Percentiles rank a stretch among this genome's conserved stretches.
Conservation (phyloP, 108 stramenopile species). For the Parietichytrium sp. region DNA sequence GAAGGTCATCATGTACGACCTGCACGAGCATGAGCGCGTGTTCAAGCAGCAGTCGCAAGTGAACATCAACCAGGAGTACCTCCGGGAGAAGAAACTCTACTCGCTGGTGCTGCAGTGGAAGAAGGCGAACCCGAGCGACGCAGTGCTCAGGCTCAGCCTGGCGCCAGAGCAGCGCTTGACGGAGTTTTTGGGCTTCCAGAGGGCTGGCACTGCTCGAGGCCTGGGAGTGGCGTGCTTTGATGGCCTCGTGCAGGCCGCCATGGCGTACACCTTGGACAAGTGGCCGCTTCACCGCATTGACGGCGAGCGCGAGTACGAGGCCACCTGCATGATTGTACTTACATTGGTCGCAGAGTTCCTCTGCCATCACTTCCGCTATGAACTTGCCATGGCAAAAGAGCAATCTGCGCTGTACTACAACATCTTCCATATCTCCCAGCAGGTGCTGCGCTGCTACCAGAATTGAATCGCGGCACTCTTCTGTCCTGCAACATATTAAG, state of each 20-base stretch:
- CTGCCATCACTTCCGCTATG: not conserved
- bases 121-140: not conserved
- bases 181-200: too few species aligned
- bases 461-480: too few species aligned
- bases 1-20: not conserved
- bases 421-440: slow-evolving; percentile 23
- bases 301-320: not conserved
- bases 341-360: slow-evolving; percentile 5
- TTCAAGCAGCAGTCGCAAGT: too few species aligned
- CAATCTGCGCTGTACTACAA: not conserved
- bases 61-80: slow-evolving; percentile 35
- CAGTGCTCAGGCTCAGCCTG: too few species aligned
- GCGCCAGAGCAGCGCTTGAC: too few species aligned
- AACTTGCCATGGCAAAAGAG: not conserved
- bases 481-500: too few species aligned
- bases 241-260: not conserved
- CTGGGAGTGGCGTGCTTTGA: not conserved
- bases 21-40: not conserved
- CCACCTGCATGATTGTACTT: slow-evolving; percentile 10
- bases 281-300: slow-evolving; percentile 9
- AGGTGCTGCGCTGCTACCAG: too few species aligned
- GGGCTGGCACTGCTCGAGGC: too few species aligned
- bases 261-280: not conserved
- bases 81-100: not conserved
- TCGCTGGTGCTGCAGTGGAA: slow-evolving; percentile 21